Evolutionary conservation across 805 yeast species (phyloP), one percentile per base, ranked within the genome.

Genomic region (Ogataea pignaliae): DNA sequence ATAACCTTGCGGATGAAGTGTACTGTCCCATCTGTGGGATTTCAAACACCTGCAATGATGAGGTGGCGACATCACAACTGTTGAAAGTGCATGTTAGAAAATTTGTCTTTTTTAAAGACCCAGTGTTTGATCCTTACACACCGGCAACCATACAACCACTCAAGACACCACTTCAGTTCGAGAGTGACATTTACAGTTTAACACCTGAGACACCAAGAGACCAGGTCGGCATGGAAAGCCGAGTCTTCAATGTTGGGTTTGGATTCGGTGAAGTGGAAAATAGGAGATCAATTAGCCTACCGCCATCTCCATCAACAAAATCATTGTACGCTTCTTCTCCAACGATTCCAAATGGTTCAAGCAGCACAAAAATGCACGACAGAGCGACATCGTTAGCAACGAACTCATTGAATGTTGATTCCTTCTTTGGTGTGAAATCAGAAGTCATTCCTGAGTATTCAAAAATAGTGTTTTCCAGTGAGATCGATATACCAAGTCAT

Each of bases 361-460:
- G 21, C 7, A 12, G 32, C 10, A 7, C 29, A 2, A 28, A 30
- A 12, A 21, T 35, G 17, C 26, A 7, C 7, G 34, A 15, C 3
- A 30, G 43, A 3, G 41, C 37, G 12, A 13, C 37, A 16, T 28
- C 36, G 6, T 29, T 44, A 13, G 17, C 18, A 21, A 30, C 14
- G 5, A 30, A n/a, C 10, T 16, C 14, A 12, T 38, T 38, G 30
- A 21, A 31, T 30, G 34, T 18, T 12, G 54, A 43, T 28, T 43
- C 51, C 1, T 39, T 48, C 8, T 39, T 45, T n/a, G 56, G 53
- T n/a, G 56, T 53, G 9, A 55, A 56, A 34, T 40, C 55, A n/a
- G 46, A 47, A 7, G 41, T 62, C 13, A 47, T 54, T 5, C 64
- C 66, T 1, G 64, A 61, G 35, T 44, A 42, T 21, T 50, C 61